phyloP scores from a whole-genome alignment of 2,329 filamentous ascomycete genomes.

The Microdochium trichocladiopsis region DNA sequence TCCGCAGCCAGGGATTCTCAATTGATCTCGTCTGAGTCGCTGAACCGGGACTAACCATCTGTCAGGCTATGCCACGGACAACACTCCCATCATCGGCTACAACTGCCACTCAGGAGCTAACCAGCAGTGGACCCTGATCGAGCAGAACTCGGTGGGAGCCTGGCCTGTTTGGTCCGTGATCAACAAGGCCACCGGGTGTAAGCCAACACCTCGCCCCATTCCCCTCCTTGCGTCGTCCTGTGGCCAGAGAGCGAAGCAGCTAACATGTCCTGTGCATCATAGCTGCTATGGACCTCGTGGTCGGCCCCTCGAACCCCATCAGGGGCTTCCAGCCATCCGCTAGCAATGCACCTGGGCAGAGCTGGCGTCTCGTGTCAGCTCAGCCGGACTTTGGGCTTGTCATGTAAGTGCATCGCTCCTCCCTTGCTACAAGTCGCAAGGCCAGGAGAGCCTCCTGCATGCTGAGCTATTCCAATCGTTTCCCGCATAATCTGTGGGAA shows the following conservation, averaged over 20 bases:
- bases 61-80: background rate
- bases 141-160: background rate
- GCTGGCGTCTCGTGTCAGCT: background rate
- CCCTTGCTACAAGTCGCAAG: background rate
- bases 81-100: background rate
- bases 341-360: background rate
- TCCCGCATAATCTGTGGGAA: too few species aligned
- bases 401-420: background rate
- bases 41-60: background rate
- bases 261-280: background rate
- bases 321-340: background rate
- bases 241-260: background rate
- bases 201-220: background rate
- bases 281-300: background rate
- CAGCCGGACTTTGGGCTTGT: background rate
- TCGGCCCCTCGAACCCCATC: background rate
- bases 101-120: background rate
- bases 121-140: background rate
- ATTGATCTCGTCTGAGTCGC: background rate
- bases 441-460: background rate
- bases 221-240: background rate
- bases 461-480: too few species aligned
- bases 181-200: background rate
- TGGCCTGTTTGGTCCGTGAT: background rate
- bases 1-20: too few species aligned